These are phyloP conservation scores for Lecanicillium sp. DNA, from an alignment of 2,329 filamentous ascomycete species.

Conservation along the genomic window DNA sequence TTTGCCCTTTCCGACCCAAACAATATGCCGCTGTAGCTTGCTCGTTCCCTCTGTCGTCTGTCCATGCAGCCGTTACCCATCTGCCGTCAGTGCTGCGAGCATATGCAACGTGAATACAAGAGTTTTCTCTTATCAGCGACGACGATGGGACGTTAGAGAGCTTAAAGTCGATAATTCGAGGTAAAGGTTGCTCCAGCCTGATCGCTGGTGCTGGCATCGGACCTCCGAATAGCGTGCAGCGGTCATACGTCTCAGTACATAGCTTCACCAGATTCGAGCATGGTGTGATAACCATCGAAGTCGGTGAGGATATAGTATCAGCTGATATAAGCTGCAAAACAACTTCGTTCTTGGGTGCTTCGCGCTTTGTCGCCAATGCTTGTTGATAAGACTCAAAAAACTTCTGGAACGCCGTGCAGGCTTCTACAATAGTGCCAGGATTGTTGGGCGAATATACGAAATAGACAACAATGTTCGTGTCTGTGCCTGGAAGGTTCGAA, in stretches of 20 bases:
- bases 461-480: conserved; percentile 66
- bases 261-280: conserved; percentile 53
- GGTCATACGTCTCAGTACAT: conserved; percentile 70
- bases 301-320: conserved; percentile 56
- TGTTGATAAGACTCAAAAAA: conserved; percentile 56
- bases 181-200: conserved; percentile 61
- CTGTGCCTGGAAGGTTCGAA: conserved; percentile 30
- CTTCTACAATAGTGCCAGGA: conserved; percentile 55
- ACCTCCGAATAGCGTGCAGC: conserved; percentile 54
- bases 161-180: conserved; percentile 69
- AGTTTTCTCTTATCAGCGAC: conserved; percentile 70
- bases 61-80: conserved; percentile 78
- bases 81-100: conserved; percentile 65
- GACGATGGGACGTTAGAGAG: conserved; percentile 58
- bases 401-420: conserved; percentile 66
- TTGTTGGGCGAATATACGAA: conserved; percentile 63
- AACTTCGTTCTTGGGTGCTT: conserved; percentile 51
- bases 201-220: conserved; percentile 61
- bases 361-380: conserved; percentile 31
- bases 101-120: conserved; percentile 74
- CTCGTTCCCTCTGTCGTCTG: conserved; percentile 65
- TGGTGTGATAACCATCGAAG: conserved; percentile 54
- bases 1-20: conserved; percentile 50
- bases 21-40: conserved; percentile 70
- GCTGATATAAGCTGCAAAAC: conserved; percentile 70